Evolutionary conservation across 2,329 filamentous ascomycete species (phyloP), one percentile per base, ranked within the genome.

Genomic region (Parastagonospora nodorum): DNA sequence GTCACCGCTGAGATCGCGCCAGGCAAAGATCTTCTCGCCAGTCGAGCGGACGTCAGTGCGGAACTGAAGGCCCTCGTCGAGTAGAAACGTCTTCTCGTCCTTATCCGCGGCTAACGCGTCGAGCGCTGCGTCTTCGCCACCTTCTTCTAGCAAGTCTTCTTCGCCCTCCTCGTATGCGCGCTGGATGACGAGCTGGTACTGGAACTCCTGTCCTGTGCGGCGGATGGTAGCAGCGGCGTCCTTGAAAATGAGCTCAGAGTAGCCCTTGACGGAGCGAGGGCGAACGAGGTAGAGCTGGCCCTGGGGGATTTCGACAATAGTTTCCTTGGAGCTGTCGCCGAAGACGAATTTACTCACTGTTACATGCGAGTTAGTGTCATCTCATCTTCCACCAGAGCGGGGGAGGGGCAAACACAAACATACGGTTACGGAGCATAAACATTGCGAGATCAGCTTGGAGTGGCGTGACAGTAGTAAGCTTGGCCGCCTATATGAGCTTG

Each of bases 211-310:
- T 15, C 90, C 92, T 12, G 94, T 97, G 58, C 90, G 87, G 59
- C 95, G 88, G 68, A 99, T 95, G 57, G 88, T 91, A 45, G 93
- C 91, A 40, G 91, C 89, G 33, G 92, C 89, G 85, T 99, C 94
- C 75, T 94, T 96, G 82, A 97, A 99, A 76, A 99, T 96, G 71
- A 97, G 91, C 76, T 99, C 94, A 1, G 93, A 97, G 74, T 97
- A 97, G 60, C 94, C 94, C 75, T 99, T 99, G 50, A 93, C 92
- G 7, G 93, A 97, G 42, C 91, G 84, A 9, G 94, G 94, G 66
- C 94, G 90, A 65, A 99, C 94, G 62, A 99, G 88, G 75, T 97
- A 99, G 38, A 99, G 90, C 75, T 97, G 92, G 71, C 94, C 94
- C 75, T 97, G 92, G 12, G 92, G 87, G 37, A 99, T 87, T 73